Base-by-base conservation (phyloP, 1,139 yeast genomes). In the Magnusiomyces suaveolens region DNA sequence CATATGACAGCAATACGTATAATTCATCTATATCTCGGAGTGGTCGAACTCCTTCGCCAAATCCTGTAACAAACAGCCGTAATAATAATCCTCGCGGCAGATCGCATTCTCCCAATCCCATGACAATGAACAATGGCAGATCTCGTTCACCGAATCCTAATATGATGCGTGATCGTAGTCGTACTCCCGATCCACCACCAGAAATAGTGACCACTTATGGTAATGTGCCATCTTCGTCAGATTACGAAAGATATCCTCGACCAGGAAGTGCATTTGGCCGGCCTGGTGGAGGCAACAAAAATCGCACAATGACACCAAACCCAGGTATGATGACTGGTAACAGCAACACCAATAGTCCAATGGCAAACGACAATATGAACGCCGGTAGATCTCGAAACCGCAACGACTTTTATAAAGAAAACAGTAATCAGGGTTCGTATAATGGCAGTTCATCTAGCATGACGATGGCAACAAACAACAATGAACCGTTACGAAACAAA, bases 171-270 rank as follows among this genome's bases (percentile, higher is more conserved):
- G 49, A 53, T 26, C 39, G 65, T 16, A 48, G 62, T 2, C 57
- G 57, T 2, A 61, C 64, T 18, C 63, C 65, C 1, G 53, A 53
- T 33, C 65, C 65, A 6, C n/a, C n/a, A n/a, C n/a, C n/a, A n/a
- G n/a, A n/a, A 52, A 50, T 29, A 12, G 10, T 29, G 33, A 50
- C 44, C 39, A 50, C 44, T 36, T 18, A 41, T 41, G 44, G 44
- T 10, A 41, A 16, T 25, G 20, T 41, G 25, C 41, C 4, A 36
- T 18, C 16, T 10, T 39, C 18, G 33, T 33, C 43, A 14, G 50
- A 52, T 21, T 48, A 46, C 32, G 46, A 52, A 10, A 12, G 48
- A 46, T 46, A 46, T n/a, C 25, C 44, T 10, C 44, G 44, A 20
- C 10, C 25, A 20, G 44, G 44, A 24, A 41, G 44, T n/a, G 16